Conservation (phyloP, 2,329 filamentous ascomycete species). For the Ceratocystis diversiconidia region DNA sequence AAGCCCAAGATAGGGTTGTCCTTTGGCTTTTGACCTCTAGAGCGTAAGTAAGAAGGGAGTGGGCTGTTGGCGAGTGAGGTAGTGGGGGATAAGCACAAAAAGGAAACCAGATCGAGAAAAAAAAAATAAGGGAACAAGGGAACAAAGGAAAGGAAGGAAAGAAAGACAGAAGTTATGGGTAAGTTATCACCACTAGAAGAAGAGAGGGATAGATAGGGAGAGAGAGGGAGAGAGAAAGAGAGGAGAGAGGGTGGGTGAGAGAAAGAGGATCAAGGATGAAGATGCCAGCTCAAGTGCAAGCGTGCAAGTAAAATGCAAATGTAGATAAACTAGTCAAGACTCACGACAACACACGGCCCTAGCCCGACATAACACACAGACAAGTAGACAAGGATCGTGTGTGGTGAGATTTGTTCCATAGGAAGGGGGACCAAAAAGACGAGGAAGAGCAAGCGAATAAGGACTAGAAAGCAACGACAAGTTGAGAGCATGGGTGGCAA, state of each 20-base stretch:
- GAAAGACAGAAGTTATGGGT: background rate
- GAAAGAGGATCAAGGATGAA: conserved; percentile 11
- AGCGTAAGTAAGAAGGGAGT: too few relatives aligned
- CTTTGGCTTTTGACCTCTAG: too few relatives aligned
- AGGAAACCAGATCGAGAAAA: conserved; percentile 1
- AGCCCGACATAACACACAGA: conserved; percentile 6
- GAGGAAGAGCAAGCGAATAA: background rate
- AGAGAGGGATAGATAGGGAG: conserved; percentile 7
- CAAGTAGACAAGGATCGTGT: background rate
- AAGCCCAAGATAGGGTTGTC: too few relatives aligned
- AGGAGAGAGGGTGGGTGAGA: background rate
- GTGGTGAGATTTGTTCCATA: conserved; percentile 8
- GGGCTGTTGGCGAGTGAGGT: background rate
- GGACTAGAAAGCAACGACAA: conserved; percentile 4
- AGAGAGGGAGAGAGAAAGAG: conserved; percentile 5
- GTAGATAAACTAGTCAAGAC: conserved; percentile 4
- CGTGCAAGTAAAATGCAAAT: conserved; percentile 3
- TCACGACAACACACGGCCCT: conserved; percentile 3
- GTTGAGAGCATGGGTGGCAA: conserved; percentile 3
- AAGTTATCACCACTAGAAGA: background rate
- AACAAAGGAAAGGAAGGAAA: conserved; percentile 9
- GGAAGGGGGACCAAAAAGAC: conserved; percentile 3
- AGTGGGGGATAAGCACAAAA: background rate
- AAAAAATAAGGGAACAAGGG: conserved; percentile 3
- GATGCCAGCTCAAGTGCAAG: background rate